Evolutionary conservation across 306 rosid species (phyloP).

Genomic region (Canavalia gladiata): DNA sequence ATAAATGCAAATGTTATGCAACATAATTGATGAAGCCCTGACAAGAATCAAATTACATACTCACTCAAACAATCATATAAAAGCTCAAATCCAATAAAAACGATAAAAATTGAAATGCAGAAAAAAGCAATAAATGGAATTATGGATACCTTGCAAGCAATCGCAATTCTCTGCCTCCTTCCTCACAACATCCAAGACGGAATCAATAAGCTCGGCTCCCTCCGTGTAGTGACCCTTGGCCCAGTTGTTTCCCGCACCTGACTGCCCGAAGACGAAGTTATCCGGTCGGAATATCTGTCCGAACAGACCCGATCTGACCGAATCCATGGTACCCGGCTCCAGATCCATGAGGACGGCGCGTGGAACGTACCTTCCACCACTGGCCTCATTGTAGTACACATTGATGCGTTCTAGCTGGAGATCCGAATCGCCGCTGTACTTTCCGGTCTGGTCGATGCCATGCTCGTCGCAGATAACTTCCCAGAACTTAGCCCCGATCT

Average conservation of each 20-base stretch:
- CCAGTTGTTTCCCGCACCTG: constrained; percentile 75
- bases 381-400: constrained; percentile 71
- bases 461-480: constrained; percentile 76
- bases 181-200: constrained; percentile 73
- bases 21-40: neutral
- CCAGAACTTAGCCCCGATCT: constrained; percentile 78
- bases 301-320: constrained; percentile 61
- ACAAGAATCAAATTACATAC: neutral
- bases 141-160: constrained; percentile 66
- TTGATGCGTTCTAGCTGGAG: constrained; percentile 73
- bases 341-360: constrained; percentile 81
- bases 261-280: constrained; percentile 75
- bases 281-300: constrained; percentile 78
- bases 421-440: constrained; percentile 62
- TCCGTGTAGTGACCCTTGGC: constrained; percentile 72
- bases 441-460: constrained; percentile 68
- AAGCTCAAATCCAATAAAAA: too few species aligned
- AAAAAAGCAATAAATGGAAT: neutral
- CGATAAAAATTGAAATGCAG: too few species aligned
- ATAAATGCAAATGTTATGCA: too few species aligned
- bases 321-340: constrained; percentile 74
- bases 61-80: too few species aligned
- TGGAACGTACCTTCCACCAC: constrained; percentile 71
- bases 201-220: constrained; percentile 71
- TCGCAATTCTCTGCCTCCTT: constrained; percentile 82